phyloP scores from a whole-genome alignment of 257 asterid genomes.

The Anisodus tanguticus region DNA sequence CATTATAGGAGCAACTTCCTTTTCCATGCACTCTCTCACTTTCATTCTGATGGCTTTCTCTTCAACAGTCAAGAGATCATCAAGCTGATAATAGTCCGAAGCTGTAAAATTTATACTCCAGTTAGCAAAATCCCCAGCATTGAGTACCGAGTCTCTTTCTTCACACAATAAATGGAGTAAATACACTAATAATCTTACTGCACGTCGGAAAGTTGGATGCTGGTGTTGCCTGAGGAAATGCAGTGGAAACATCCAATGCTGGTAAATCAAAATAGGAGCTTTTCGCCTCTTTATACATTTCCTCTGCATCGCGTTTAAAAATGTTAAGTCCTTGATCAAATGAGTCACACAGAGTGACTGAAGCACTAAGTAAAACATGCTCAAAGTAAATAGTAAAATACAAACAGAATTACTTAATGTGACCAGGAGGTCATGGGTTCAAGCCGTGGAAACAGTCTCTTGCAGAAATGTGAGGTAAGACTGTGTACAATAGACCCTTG shows the following conservation, averaged over 20 bases:
- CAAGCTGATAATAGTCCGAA: constrained; percentile 86
- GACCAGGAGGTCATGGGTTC: too few species aligned
- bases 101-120: constrained; percentile 49
- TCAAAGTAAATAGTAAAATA: not conserved
- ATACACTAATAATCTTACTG: constrained; percentile 47
- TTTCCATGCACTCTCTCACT: constrained; percentile 91
- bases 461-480: too few species aligned
- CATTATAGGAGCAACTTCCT: constrained; percentile 94
- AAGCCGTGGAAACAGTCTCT: too few species aligned
- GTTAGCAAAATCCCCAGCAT: constrained; percentile 20
- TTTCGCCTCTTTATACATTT: constrained; percentile 57
- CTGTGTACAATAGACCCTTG: too few species aligned
- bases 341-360: not conserved
- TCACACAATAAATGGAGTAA: not conserved
- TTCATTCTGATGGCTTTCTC: constrained; percentile 66
- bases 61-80: constrained; percentile 78
- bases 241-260: constrained; percentile 74
- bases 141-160: constrained; percentile 2
- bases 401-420: too few species aligned
- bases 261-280: constrained; percentile 76
- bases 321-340: constrained; percentile 31
- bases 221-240: constrained; percentile 98
- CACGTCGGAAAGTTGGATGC: constrained; percentile 85
- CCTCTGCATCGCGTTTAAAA: constrained; percentile 49
- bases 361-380: not conserved